Base-by-base conservation (phyloP, 495 filamentous ascomycete genomes). In the Gamarada debralockiae region DNA sequence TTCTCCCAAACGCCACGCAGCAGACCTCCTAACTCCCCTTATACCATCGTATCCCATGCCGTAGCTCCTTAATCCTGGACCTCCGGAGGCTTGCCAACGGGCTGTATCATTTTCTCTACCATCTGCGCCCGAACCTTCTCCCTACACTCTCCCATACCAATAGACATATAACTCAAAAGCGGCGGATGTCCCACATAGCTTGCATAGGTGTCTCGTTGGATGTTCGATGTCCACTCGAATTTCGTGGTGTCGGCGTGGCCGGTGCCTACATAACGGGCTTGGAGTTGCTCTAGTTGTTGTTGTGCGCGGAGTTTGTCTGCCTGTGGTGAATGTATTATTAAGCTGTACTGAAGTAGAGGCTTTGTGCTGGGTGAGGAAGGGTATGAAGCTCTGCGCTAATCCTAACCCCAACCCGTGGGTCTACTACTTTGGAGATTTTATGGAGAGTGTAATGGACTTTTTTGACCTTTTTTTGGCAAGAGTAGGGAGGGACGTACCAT, bases 171-270 rank as follows among this genome's bases (percentile, higher is more conserved):
- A n/a, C 83, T 80, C 14, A 97, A 76, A 50, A 97, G 70, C 1
- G 91, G 85, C 17, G 92, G 87, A 65, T 99, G 93, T 17, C 93
- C 93, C 59, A 96, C 79, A 62, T 93, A 90, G 52, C 79, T 86
- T 9, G 91, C 81, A 64, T 84, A 89, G 31, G 80, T 86, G 68
- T 95, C 91, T 60, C 89, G 87, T 57, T 92, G 78, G 64, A 93
- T 86, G 69, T 99, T 99, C 25, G 85, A 86, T 44, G 83, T 80
- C 91, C 92, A 99, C 74, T 99, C 93, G 82, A 79, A 90, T 64
- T 87, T 91, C 14, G 93, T 97, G 8, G 95, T 97, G 73, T 99
- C 93, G 45, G 93, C 90, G 70, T 97, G 92, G n/a, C 95, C 95
- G 10, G 92, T 97, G 65, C 93, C 93, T 63, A 98, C 75, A 74